Evolutionary conservation across 805 yeast species (phyloP).

Genomic region (Myxozyma udenii): DNA sequence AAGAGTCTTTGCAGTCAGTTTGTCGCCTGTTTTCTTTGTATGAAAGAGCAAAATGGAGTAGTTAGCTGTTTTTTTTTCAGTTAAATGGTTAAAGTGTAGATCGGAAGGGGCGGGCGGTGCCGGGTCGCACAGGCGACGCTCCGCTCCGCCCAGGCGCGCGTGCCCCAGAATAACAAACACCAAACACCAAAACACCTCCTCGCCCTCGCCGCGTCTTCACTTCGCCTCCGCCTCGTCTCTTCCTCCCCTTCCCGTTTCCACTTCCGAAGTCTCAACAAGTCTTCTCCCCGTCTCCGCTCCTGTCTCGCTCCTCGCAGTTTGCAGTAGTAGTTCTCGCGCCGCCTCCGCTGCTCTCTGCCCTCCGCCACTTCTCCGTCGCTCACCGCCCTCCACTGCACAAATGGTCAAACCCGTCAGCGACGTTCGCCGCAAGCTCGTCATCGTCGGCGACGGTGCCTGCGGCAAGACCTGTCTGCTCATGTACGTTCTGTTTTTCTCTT

Average conservation of each 20-base stretch:
- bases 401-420: slow-evolving; percentile 30
- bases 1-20: too few species aligned
- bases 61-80: too few species aligned
- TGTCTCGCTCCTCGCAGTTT: too few species aligned
- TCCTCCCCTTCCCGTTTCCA: not conserved
- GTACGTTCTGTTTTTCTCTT: slow-evolving; percentile 22
- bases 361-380: slow-evolving; percentile 1
- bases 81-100: too few species aligned
- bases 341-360: not conserved
- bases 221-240: not conserved
- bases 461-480: slow-evolving; percentile 92
- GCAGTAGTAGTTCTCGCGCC: too few species aligned
- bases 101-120: slow-evolving; percentile 2
- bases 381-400: not conserved
- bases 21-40: too few species aligned
- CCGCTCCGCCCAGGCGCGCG: not conserved
- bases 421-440: slow-evolving; percentile 61
- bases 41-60: too few species aligned
- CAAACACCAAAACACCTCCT: not conserved
- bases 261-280: not conserved
- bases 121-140: not conserved
- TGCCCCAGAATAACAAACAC: not conserved
- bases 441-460: slow-evolving; percentile 97
- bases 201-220: slow-evolving; percentile 1
- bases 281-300: slow-evolving; percentile 3